Conservation (phyloP, 108 stramenopile genomes). For the Mediolabrus comicus region DNA sequence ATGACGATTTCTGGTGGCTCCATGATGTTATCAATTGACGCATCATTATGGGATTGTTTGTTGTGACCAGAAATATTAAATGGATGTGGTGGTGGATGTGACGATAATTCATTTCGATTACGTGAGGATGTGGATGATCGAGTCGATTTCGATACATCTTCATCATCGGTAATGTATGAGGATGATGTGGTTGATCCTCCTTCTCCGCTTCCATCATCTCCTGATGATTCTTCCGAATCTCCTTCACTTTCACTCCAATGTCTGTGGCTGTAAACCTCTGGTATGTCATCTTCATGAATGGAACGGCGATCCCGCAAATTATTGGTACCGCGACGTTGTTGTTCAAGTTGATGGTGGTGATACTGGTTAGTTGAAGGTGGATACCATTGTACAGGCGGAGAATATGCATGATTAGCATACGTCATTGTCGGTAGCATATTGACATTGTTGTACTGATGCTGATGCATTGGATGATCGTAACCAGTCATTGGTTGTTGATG, state of each 20-base stretch:
- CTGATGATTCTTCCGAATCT: background rate
- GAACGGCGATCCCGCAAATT: no score
- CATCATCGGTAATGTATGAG: background rate
- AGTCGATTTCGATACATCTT: background rate
- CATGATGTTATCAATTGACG: no score
- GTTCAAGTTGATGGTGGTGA: no score
- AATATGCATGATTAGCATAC: no score
- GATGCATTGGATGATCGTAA: background rate
- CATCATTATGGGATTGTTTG: background rate
- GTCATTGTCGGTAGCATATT: no score
- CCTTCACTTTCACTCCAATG: background rate
- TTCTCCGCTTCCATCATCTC: background rate
- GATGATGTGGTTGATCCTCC: background rate
- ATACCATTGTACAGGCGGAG: no score
- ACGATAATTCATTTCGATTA: background rate
- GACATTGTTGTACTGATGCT: background rate
- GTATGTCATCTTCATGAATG: no score
- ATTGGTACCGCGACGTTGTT: no score
- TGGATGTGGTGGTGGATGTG: background rate
- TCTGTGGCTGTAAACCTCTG: background rate
- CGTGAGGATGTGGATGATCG: background rate
- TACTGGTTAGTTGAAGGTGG: no score
- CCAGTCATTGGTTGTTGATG: background rate
- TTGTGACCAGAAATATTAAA: slow-evolving; percentile 3
- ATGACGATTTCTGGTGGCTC: slow-evolving; percentile 75